Conservation (phyloP, 31 red algal genomes). For the Asparagopsis taxiformis region DNA sequence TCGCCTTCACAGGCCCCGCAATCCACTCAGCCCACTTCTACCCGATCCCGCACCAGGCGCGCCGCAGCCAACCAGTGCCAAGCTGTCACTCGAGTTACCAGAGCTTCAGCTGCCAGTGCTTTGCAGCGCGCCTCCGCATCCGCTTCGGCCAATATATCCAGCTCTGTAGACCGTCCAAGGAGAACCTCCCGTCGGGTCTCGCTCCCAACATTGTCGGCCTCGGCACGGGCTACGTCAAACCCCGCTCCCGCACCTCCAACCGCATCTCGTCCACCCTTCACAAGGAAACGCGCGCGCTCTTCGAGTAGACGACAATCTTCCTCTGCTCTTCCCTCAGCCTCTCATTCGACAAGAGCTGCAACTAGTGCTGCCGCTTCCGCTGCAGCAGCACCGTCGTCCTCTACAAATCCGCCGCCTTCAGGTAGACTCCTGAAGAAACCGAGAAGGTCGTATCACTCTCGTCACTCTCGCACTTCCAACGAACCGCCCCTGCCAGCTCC, state of each 20-base stretch:
- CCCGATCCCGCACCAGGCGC: constrained; percentile 1
- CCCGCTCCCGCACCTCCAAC: not conserved
- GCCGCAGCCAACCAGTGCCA: too few relatives aligned
- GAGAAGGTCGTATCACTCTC: not conserved
- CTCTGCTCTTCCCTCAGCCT: not conserved
- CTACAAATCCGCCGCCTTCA: not conserved
- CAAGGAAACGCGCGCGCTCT: constrained; percentile 36
- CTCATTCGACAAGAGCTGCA: not conserved
- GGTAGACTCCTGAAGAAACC: not conserved
- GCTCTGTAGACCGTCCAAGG: too few relatives aligned
- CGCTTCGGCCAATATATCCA: too few relatives aligned
- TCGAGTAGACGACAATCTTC: constrained; percentile 3
- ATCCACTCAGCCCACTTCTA: constrained; percentile 2
- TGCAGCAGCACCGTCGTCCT: not conserved
- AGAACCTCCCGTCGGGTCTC: not conserved
- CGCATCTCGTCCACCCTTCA: not conserved
- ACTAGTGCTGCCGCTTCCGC: not conserved
- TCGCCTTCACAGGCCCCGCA: too few relatives aligned
- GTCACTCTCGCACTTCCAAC: not conserved
- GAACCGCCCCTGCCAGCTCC: not conserved
- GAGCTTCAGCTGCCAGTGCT: too few relatives aligned
- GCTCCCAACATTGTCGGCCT: not conserved
- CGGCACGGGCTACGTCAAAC: not conserved
- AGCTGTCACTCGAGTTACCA: too few relatives aligned
- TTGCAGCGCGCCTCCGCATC: too few relatives aligned